Evolutionary conservation across 148 eudicot species (phyloP).

Genomic region (Pouteria glomerata): DNA sequence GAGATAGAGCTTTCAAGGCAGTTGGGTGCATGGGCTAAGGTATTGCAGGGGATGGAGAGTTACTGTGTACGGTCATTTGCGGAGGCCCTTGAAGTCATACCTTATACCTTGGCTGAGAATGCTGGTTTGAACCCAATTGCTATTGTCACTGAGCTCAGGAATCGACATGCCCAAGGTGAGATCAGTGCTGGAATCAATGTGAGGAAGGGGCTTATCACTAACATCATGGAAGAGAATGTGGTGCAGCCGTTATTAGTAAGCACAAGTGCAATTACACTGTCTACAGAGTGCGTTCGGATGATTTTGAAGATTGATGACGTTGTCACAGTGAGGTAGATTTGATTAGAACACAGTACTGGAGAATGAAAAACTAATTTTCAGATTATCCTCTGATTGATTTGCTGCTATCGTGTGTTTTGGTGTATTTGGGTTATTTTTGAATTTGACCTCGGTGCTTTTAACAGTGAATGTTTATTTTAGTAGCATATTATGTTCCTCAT

Average conservation of each 20-base stretch:
- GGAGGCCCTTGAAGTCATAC: constrained; percentile 92
- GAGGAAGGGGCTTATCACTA: constrained; percentile 96
- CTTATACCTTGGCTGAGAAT: constrained; percentile 93
- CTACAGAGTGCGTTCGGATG: constrained; percentile 94
- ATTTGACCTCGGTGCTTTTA: background rate
- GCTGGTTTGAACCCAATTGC: constrained; percentile 89
- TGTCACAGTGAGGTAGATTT: constrained; percentile 85
- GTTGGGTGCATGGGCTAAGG: constrained; percentile 95
- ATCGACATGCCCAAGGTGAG: constrained; percentile 96
- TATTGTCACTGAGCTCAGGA: constrained; percentile 91
- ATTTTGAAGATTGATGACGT: constrained; percentile 99
- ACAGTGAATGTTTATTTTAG: background rate
- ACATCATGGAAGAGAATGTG: constrained; percentile 91
- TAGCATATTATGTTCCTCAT: background rate
- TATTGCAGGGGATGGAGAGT: constrained; percentile 91
- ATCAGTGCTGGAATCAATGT: constrained; percentile 94
- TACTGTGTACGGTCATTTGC: constrained; percentile 84
- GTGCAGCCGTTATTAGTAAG: constrained; percentile 95
- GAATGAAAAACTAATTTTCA: background rate
- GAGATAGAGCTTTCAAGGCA: constrained; percentile 95
- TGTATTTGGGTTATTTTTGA: background rate
- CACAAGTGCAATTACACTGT: constrained; percentile 81
- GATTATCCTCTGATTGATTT: constrained; percentile 7
- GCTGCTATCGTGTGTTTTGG: background rate
- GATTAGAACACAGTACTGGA: background rate